Base-by-base conservation (phyloP, 1,284 basidiomycete species). In the Peniophora sp. region DNA sequence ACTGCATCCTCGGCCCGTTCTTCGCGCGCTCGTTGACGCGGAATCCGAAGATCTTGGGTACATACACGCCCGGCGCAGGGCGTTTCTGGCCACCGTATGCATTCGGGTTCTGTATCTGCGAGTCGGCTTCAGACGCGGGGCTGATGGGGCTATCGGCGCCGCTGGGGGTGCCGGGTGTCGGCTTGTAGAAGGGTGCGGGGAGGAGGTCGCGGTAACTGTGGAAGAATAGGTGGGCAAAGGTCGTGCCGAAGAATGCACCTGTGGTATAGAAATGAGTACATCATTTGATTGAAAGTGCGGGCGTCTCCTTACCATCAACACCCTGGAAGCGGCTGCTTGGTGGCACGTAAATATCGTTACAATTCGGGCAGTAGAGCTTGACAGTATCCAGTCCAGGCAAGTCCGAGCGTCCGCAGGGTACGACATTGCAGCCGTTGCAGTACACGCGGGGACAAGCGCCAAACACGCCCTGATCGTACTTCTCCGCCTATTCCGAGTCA, bases 211-310 rank as follows among this genome's bases (percentile, higher is more conserved):
- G 88, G 72, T 97, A 99, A 55, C 90, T 94, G 65, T 98, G 95
- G 75, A 98, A 98, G 70, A 99, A 92, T 27, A 99, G 78, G 62
- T 98, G 94, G 0, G 96, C 81, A 67, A 99, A 99, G 8, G 97
- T 98, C 0, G 97, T 98, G 20, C 97, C 97, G 70, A 99, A 99
- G 73, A 97, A 99, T 17, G 97, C 96, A 52, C 94, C 93, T 97
- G 62, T 39, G 52, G 54, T 51, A 51, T 3, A 24, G 24, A 43
- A 14, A 45, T 37, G 50, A 44, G 36, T 42, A 24, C 22, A 36
- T 49, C 18, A 22, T 12, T n/a, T n/a, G n/a, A 15, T 35, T 47
- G 22, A 34, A 22, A 22, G 17, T 11, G 24, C 20, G 39, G n/a
- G 12, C 3, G n/a, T 6, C 11, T 35, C 54, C 61, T 27, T 63